phyloP scores from a whole-genome alignment of 169 alveolate species.

The Eimeria sp. region DNA sequence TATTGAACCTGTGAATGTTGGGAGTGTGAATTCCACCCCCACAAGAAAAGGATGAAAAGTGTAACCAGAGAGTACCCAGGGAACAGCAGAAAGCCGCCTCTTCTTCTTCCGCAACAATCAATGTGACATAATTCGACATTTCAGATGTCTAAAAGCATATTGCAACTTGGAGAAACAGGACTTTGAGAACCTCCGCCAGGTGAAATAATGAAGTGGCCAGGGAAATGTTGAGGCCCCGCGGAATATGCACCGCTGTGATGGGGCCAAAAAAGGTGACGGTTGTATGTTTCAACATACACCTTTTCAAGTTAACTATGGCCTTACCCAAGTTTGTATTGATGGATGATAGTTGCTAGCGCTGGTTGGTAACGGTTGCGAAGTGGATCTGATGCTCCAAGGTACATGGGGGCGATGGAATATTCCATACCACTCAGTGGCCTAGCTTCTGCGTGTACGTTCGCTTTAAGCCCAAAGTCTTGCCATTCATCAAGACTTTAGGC shows the following conservation, averaged over 20 bases:
- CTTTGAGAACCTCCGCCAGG: background rate
- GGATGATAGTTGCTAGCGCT: background rate
- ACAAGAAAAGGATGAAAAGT: background rate
- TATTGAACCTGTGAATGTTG: background rate
- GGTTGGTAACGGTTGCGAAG: background rate
- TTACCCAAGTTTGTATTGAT: background rate
- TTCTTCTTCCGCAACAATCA: background rate
- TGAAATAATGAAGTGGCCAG: background rate
- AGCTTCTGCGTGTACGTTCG: no score
- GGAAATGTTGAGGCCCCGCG: background rate
- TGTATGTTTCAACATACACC: no score
- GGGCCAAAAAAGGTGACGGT: background rate
- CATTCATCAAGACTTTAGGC: background rate
- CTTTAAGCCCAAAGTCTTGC: background rate
- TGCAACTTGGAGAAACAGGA: background rate
- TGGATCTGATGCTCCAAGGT: background rate
- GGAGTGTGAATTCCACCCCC: background rate
- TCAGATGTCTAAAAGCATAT: background rate
- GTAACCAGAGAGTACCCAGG: background rate
- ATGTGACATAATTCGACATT: background rate
- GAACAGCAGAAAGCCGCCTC: background rate
- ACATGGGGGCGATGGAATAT: background rate
- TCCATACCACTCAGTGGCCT: no score
- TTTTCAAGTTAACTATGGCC: background rate
- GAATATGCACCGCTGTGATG: background rate